Evolutionary conservation across 306 rosid species (phyloP), one percentile per base, ranked within the genome.

Genomic region (Sicyos baderoa): DNA sequence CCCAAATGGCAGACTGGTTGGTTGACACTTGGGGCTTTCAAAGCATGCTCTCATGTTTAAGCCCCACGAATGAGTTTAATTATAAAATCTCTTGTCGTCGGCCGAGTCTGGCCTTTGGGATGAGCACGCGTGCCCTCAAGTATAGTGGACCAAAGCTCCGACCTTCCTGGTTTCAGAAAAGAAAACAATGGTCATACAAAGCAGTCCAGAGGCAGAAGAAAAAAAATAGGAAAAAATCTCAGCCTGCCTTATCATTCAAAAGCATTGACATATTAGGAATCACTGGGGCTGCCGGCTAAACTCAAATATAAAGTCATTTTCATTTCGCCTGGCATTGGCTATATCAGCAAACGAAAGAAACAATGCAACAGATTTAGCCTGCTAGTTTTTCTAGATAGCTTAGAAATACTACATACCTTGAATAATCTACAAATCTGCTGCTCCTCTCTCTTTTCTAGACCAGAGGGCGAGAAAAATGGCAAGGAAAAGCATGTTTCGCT

Each of bases 401-500:
- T 35, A 62, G 68, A 9, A 62, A 17, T 62, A 35, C 22, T n/a
- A 18, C 51, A 62, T 40, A 62, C 27, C 68, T 62, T 40, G 14
- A 40, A 62, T 62, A 37, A 62, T 17, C 68, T 40, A 27, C 51
- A 62, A 62, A 44, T 37, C 68, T 62, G 50, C 52, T 60, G 5
- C 67, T 60, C 48, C 23, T 9, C 29, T 42, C 51, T 62, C 21
- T 17, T 48, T 61, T 18, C 68, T 62, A 35, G 8, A 42, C 69
- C 27, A 63, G 2, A 63, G 50, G 48, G 4, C 12, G 6, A 4
- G 21, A 16, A 16, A 60, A 85, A 87, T 84, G 96, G 96, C 86
- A 58, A 63, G 47, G 11, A 83, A 75, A 19, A 76, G 79, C 66
- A 79, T 89, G 84, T 89, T 92, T 77, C 81, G 91, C 32, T 86